A percentile compares a stretch with the other conserved stretches of the same genome.
These are phyloP conservation scores for Glutinoglossum americanum DNA, from an alignment of 495 filamentous ascomycete genomes.

Conservation along the genomic window DNA sequence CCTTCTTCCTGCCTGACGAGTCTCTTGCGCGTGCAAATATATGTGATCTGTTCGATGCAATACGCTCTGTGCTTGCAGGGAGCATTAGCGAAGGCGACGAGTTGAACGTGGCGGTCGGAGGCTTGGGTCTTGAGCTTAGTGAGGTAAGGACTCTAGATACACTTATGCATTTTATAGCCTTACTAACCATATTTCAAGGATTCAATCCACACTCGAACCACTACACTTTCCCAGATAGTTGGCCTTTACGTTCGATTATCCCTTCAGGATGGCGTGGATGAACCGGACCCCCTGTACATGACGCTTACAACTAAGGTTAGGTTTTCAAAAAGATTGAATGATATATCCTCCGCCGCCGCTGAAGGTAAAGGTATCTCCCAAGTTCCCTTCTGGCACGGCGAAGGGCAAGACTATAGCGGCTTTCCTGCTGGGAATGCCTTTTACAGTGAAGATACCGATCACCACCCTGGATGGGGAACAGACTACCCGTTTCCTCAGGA, in stretches of 20 bases:
- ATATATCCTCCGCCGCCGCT: slow-evolving; percentile 23
- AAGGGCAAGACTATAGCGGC: not conserved
- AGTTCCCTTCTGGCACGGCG: slow-evolving; percentile 19
- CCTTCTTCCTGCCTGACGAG: slow-evolving; percentile 53
- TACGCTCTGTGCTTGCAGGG: slow-evolving; percentile 43
- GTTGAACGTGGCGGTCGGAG: slow-evolving; percentile 42
- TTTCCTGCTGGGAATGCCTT: not conserved
- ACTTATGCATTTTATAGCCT: not conserved
- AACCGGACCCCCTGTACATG: slow-evolving; percentile 33
- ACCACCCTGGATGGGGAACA: not conserved
- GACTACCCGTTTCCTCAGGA: not conserved
- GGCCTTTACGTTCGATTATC: slow-evolving; percentile 34
- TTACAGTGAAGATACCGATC: not conserved
- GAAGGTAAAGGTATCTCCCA: slow-evolving; percentile 39
- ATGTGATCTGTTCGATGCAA: slow-evolving; percentile 35
- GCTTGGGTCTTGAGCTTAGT: slow-evolving; percentile 44
- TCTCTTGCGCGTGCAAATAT: slow-evolving; percentile 34
- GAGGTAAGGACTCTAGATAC: slow-evolving; percentile 31
- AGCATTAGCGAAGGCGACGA: slow-evolving; percentile 47
- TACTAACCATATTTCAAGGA: slow-evolving; percentile 19
- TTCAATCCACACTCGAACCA: slow-evolving; percentile 19
- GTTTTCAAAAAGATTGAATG: slow-evolving; percentile 25
- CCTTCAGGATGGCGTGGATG: slow-evolving; percentile 33
- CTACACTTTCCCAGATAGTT: slow-evolving; percentile 34
- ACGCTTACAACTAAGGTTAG: slow-evolving; percentile 28